A percentile compares a stretch with the other conserved stretches of the same genome.
phyloP scores from a whole-genome alignment of 2,329 filamentous ascomycete species.

The Colletotrichum filicis region DNA sequence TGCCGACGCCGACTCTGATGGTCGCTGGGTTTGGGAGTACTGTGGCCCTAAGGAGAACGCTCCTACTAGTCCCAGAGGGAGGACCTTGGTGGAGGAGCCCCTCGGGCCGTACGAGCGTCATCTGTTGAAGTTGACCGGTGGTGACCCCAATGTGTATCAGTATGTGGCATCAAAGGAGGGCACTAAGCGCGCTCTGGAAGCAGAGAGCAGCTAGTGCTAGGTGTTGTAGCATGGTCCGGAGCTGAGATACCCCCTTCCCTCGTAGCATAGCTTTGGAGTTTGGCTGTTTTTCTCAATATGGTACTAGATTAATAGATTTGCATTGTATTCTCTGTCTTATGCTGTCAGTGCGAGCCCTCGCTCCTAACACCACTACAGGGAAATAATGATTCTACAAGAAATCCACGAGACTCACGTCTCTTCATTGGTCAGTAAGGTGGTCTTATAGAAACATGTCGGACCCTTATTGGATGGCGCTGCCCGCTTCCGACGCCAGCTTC shows the following conservation, averaged over 20 bases:
- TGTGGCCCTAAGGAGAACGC: constrained; percentile 54
- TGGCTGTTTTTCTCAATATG: background rate
- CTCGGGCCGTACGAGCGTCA: constrained; percentile 64
- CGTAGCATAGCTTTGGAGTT: background rate
- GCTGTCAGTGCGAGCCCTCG: background rate
- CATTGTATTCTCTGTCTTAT: background rate
- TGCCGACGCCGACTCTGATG: constrained; percentile 39
- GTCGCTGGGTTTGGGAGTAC: constrained; percentile 67
- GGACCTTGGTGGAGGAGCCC: constrained; percentile 62
- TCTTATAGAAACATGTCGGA: background rate
- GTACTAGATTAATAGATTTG: background rate
- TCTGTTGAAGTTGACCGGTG: constrained; percentile 56
- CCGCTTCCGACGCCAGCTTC: background rate
- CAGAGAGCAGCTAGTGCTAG: background rate
- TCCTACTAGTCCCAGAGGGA: constrained; percentile 50
- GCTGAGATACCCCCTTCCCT: background rate
- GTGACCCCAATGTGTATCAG: constrained; percentile 52
- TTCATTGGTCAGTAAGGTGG: too few species aligned
- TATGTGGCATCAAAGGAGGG: background rate
- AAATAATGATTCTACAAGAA: too few species aligned
- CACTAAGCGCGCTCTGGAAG: background rate
- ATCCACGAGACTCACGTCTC: too few species aligned
- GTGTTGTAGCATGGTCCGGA: background rate
- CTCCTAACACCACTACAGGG: too few species aligned
- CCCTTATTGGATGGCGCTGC: background rate